Evolutionary conservation across 371 early-diverging fungal genomes (phyloP), one percentile per base, ranked within the genome.

Genomic region (Mycotypha africana): DNA sequence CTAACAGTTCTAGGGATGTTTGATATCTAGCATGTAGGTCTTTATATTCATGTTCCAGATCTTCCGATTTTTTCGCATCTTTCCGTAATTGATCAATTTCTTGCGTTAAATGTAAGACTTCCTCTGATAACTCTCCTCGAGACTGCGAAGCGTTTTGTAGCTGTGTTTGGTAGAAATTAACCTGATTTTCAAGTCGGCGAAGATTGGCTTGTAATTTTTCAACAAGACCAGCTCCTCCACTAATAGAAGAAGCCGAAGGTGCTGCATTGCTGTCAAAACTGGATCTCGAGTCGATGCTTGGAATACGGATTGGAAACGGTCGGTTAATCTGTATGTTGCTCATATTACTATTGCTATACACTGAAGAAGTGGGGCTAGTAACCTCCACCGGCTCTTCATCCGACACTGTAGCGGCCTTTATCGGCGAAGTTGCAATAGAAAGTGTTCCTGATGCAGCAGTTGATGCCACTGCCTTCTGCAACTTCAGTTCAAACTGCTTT

Each of bases 1-100:
- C 95, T 31, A 95, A 60, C 58, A 95, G 60, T 60, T 90, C 93
- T 4, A 95, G 61, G 11, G 87, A 84, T 4, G 89, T 83, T 38
- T 77, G 67, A 51, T 93, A 86, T 41, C 91, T 52, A 58, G 62
- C 39, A 40, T 77, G 55, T 37, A 83, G 45, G 35, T 78, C 56
- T 46, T 67, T 40, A 22, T 51, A 22, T 41, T 74, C 53, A n/a
- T 49, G 41, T 21, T 69, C 49, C 5, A 65, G 56, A 14, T 65
- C 65, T 30, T 65, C 57, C 12, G 49, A 37, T 12, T 46, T 57
- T 30, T 49, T 60, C 5, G 22, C 17, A 41, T 67, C 53, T 20
- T 65, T 60, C 2, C 62, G 58, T 17, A 82, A 42, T 24, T 70
- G 67, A 24, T 86, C 83, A 32, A 77, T 50, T 43, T 86, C 82